Evolutionary conservation across 2,329 filamentous ascomycete species (phyloP).

Genomic region (Fusarium buharicum): DNA sequence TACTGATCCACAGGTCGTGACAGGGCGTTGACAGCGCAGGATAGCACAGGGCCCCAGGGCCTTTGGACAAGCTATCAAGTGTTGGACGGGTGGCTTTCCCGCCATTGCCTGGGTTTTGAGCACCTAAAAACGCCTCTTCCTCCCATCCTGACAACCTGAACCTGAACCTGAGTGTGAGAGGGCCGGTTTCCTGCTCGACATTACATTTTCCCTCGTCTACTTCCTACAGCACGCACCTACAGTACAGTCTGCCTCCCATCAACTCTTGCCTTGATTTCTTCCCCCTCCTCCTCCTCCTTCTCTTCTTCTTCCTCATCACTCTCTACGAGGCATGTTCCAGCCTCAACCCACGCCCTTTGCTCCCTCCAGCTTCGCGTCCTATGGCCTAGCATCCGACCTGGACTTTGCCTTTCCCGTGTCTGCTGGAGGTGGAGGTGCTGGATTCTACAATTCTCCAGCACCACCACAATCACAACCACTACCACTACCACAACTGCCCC

Average conservation of each 20-base stretch:
- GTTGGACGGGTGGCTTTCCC: constrained; percentile 33
- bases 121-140: constrained; percentile 34
- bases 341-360: constrained; percentile 62
- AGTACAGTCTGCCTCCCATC: constrained; percentile 1
- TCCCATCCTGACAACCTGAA: constrained; percentile 9
- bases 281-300: constrained; percentile 14
- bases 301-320: constrained; percentile 20
- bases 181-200: constrained; percentile 16
- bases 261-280: constrained; percentile 22
- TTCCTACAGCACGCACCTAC: too few species aligned
- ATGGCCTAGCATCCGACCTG: constrained; percentile 52
- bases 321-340: constrained; percentile 62
- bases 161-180: neutral
- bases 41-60: constrained; percentile 17
- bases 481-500: constrained; percentile 9
- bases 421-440: constrained; percentile 44
- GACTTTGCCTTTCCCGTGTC: constrained; percentile 43
- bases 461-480: constrained; percentile 20
- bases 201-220: constrained; percentile 11
- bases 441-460: constrained; percentile 30
- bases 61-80: constrained; percentile 14
- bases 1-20: constrained; percentile 36
- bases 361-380: constrained; percentile 54
- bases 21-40: constrained; percentile 36
- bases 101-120: constrained; percentile 11